A percentile compares a stretch with the other conserved stretches of the same genome.
These are phyloP conservation scores for Actinidia chinensis DNA, from an alignment of 179 eudicot species.

Conservation along the genomic window DNA sequence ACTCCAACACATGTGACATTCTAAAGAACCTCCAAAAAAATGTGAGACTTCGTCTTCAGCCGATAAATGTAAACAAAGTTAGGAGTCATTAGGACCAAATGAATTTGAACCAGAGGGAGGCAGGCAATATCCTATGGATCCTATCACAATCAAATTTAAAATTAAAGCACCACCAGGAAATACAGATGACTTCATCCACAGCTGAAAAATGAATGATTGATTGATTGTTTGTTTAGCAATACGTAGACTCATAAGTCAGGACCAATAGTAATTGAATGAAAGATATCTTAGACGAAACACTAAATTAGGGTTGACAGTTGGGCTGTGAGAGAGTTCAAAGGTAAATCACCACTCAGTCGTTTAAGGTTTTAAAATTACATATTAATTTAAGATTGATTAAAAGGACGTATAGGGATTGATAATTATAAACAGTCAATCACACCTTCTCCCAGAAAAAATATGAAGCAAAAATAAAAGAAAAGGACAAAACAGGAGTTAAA, in stretches of 20 bases:
- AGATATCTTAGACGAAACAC: slow-evolving; percentile 10
- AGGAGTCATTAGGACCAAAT: background rate
- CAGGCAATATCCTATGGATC: background rate
- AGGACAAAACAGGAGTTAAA: too few species aligned
- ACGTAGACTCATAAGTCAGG: background rate
- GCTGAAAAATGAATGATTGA: background rate
- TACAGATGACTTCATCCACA: background rate
- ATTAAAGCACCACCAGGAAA: background rate
- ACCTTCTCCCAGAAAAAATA: too few species aligned
- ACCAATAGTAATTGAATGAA: background rate
- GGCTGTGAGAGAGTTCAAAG: background rate
- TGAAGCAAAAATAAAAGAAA: too few species aligned
- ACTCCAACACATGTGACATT: background rate
- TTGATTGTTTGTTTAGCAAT: background rate
- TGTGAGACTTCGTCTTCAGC: background rate
- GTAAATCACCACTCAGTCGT: too few species aligned
- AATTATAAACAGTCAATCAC: too few species aligned
- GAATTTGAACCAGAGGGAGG: background rate
- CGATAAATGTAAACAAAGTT: slow-evolving; percentile 1
- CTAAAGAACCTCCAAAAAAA: background rate
- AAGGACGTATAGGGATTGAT: too few species aligned
- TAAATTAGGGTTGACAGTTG: background rate
- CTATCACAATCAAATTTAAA: background rate
- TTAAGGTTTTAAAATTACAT: too few species aligned
- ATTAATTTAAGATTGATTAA: too few species aligned